phyloP scores from a whole-genome alignment of 1,284 basidiomycete genomes.

The Ceratobasidium sp. region DNA sequence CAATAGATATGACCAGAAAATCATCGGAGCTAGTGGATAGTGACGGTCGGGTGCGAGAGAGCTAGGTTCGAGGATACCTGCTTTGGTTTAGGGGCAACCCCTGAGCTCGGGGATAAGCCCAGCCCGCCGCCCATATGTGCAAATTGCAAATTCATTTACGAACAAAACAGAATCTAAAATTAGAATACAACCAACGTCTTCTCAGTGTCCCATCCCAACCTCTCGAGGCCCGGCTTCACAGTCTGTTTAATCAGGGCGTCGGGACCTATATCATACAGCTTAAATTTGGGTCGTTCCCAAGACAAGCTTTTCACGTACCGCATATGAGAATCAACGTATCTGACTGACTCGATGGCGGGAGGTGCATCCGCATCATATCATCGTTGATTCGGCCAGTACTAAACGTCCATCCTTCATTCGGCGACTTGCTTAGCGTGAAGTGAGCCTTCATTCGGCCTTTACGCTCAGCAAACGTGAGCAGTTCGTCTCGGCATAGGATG shows the following conservation, averaged over 20 bases:
- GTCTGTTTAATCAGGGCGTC: conserved; percentile 56
- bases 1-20: too few relatives aligned
- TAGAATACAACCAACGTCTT: conserved; percentile 52
- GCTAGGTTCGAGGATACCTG: too few relatives aligned
- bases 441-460: conserved; percentile 59
- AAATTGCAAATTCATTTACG: not conserved
- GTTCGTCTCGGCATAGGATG: conserved; percentile 65
- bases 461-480: conserved; percentile 56
- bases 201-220: conserved; percentile 52
- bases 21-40: too few relatives aligned
- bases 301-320: conserved; percentile 51
- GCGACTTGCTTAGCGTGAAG: conserved; percentile 59
- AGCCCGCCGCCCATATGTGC: not conserved
- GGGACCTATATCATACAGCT: conserved; percentile 51
- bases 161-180: too few relatives aligned
- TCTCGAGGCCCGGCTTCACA: conserved; percentile 49
- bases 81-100: too few relatives aligned
- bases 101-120: too few relatives aligned
- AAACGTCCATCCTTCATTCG: conserved; percentile 57
- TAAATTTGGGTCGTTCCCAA: not conserved
- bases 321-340: conserved; percentile 64
- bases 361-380: conserved; percentile 56
- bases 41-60: too few relatives aligned
- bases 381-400: conserved; percentile 60
- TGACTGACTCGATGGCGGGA: conserved; percentile 56